phyloP scores from a whole-genome alignment of 2,329 filamentous ascomycete species.

The Nigrograna mackinnonii region DNA sequence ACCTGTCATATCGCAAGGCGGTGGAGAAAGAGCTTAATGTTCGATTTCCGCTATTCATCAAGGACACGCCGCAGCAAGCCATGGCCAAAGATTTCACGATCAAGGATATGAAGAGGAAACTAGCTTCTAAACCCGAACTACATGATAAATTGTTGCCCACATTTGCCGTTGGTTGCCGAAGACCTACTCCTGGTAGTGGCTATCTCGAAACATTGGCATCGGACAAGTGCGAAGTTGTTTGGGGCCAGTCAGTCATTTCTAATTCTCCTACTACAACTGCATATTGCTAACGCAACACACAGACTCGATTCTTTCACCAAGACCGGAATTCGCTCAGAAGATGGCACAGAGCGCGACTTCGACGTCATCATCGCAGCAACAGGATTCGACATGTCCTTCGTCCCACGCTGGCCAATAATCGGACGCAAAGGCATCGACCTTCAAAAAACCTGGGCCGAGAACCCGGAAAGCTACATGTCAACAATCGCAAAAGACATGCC shows the following conservation, averaged over 20 bases:
- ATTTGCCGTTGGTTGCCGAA: slow-evolving; percentile 16
- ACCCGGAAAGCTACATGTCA: background rate
- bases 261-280: slow-evolving; percentile 7
- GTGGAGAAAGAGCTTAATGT: slow-evolving; percentile 56
- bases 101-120: slow-evolving; percentile 44
- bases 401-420: slow-evolving; percentile 21
- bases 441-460: slow-evolving; percentile 14
- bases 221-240: slow-evolving; percentile 38
- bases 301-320: slow-evolving; percentile 9
- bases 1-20: slow-evolving; percentile 52
- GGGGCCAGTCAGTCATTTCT: slow-evolving; percentile 12
- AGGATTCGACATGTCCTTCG: slow-evolving; percentile 15
- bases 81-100: slow-evolving; percentile 41
- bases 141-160: slow-evolving; percentile 50
- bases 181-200: slow-evolving; percentile 21
- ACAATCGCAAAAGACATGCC: slow-evolving; percentile 30
- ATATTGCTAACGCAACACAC: slow-evolving; percentile 9
- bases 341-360: slow-evolving; percentile 11
- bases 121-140: slow-evolving; percentile 43
- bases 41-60: slow-evolving; percentile 58
- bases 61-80: slow-evolving; percentile 50
- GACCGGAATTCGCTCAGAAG: slow-evolving; percentile 10
- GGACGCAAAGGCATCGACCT: slow-evolving; percentile 37
- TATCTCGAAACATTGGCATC: slow-evolving; percentile 32
- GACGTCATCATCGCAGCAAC: slow-evolving; percentile 19